These are phyloP conservation scores for Mycena floridula DNA, from an alignment of 768 basidiomycete species.

Conservation along the genomic window DNA sequence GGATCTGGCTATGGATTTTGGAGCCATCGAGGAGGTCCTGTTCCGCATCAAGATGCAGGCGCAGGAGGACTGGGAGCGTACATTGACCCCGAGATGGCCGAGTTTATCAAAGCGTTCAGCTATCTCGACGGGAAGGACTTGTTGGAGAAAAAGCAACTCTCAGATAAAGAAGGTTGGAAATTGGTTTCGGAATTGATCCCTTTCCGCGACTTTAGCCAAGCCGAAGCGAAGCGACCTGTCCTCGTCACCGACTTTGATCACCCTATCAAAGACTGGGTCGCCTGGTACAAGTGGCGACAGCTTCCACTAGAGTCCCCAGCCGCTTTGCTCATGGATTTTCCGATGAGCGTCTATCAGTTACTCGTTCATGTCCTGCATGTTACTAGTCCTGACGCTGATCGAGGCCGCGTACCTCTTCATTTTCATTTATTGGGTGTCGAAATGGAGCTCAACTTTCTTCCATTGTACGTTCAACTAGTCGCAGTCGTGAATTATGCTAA, in stretches of 20 bases:
- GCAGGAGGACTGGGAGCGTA: neutral
- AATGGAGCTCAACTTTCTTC: constrained; percentile 37
- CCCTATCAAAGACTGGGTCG: constrained; percentile 26
- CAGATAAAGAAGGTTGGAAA: constrained; percentile 27
- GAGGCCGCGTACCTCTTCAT: constrained; percentile 20
- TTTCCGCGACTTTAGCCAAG: constrained; percentile 22
- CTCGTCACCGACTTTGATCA: constrained; percentile 17
- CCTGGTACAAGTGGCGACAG: constrained; percentile 36
- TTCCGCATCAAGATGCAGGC: constrained; percentile 19
- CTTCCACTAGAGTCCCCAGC: constrained; percentile 34
- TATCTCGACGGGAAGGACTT: constrained; percentile 29
- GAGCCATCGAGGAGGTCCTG: constrained; percentile 28
- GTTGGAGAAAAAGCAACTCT: constrained; percentile 17
- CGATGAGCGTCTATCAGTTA: constrained; percentile 31
- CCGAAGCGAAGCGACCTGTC: constrained; percentile 12
- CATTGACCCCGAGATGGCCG: neutral
- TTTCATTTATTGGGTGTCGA: constrained; percentile 35
- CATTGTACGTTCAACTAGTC: constrained; percentile 24
- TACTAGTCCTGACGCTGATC: constrained; percentile 10
- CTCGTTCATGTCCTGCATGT: constrained; percentile 25
- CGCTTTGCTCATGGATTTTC: constrained; percentile 32
- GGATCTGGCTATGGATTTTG: constrained; percentile 31
- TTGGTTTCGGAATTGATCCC: constrained; percentile 19
- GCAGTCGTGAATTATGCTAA: no score
- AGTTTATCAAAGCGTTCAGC: constrained; percentile 8